Conservation (phyloP, 2,329 filamentous ascomycete species). For the Ustilaginoidea virens region DNA sequence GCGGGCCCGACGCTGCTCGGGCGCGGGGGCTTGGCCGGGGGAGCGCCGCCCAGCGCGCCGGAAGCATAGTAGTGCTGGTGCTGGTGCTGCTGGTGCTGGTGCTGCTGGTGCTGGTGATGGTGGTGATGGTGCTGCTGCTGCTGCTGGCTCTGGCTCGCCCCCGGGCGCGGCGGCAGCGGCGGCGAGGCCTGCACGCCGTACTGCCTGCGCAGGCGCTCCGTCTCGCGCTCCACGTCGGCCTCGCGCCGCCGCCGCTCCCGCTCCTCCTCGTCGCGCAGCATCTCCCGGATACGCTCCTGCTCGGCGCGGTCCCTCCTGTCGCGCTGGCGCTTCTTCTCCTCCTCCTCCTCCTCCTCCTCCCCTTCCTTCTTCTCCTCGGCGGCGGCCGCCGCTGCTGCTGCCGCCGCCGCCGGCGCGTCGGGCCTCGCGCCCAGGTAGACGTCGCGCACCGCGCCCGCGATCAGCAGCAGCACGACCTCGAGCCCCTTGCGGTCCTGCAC, state of each 20-base stretch:
- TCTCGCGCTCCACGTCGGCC: conserved; percentile 59
- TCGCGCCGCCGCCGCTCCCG: conserved; percentile 38
- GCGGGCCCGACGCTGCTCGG: conserved; percentile 32
- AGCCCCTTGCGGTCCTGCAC: conserved; percentile 89
- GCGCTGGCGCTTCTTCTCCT: conserved; percentile 38
- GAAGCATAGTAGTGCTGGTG: conserved; percentile 4
- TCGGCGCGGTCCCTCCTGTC: conserved; percentile 39
- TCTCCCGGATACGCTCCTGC: conserved; percentile 40
- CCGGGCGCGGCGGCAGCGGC: conserved; percentile 18
- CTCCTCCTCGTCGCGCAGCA: conserved; percentile 53
- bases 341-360: conserved; percentile 33
- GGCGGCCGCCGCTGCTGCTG: conserved; percentile 36
- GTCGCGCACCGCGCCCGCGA: conserved; percentile 49
- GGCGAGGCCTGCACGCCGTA: conserved; percentile 43
- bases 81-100: not conserved
- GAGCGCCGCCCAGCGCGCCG: conserved; percentile 9
- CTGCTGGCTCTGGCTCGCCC: too few species aligned
- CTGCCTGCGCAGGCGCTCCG: conserved; percentile 56
- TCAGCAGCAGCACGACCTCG: conserved; percentile 60
- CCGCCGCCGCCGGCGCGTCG: conserved; percentile 12
- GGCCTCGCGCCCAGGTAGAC: conserved; percentile 46
- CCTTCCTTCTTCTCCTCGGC: conserved; percentile 63
- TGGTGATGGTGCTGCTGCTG: not conserved
- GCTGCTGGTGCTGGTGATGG: conserved; percentile 1
- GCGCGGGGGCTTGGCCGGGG: conserved; percentile 23